These are phyloP conservation scores for Myxozyma mucilagina DNA, from an alignment of 805 yeast species.

Conservation along the genomic window DNA sequence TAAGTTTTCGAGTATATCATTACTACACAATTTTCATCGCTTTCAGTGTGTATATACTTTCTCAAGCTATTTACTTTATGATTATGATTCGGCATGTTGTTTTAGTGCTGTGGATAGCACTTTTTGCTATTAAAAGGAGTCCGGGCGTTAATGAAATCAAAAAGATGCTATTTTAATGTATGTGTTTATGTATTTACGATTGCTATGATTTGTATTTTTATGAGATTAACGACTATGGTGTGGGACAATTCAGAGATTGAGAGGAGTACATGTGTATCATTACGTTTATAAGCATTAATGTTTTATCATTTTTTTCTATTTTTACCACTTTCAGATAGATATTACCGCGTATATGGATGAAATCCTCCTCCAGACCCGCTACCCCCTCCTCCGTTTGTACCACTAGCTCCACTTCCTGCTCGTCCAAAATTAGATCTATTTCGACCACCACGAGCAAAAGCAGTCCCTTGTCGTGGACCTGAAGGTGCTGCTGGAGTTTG, in stretches of 20 bases:
- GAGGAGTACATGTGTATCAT: neutral
- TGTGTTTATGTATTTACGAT: neutral
- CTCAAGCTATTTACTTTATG: constrained; percentile 1
- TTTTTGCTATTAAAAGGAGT: constrained; percentile 3
- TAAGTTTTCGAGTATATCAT: neutral
- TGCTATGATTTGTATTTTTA: neutral
- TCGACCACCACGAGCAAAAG: neutral
- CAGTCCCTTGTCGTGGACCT: constrained; percentile 9
- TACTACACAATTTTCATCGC: neutral
- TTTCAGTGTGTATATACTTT: neutral
- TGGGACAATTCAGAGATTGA: neutral
- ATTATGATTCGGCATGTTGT: constrained; percentile 6
- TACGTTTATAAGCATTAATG: neutral
- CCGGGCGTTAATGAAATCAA: constrained; percentile 5
- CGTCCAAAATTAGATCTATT: too few species aligned
- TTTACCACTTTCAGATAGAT: neutral
- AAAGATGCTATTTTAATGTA: neutral
- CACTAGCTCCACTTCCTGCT: too few species aligned
- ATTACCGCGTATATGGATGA: constrained; percentile 22
- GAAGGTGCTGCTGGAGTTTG: constrained; percentile 6
- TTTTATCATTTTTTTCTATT: neutral
- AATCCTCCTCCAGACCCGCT: constrained; percentile 12
- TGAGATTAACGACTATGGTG: neutral
- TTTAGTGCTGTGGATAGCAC: neutral
- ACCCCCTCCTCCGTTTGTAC: neutral